These are phyloP conservation scores for Apiotrichum gamsii DNA, from an alignment of 1,284 basidiomycete genomes.

Conservation along the genomic window DNA sequence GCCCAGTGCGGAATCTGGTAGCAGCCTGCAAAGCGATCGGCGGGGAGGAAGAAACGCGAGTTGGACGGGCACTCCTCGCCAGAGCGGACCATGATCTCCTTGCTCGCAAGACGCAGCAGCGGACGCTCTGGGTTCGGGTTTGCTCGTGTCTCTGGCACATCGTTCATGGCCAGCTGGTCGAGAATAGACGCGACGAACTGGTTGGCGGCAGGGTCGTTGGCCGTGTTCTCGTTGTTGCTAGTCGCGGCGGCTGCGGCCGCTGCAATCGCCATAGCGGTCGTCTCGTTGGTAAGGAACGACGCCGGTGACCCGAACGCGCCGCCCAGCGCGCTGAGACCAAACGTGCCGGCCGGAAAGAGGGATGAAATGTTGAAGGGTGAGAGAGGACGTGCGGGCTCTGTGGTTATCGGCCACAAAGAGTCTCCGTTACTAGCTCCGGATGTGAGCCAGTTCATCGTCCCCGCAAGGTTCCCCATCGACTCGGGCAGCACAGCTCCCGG, in stretches of 20 bases:
- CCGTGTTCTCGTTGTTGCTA: slow-evolving; percentile 2
- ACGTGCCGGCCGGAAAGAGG: slow-evolving; percentile 33
- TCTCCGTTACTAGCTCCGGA: background rate
- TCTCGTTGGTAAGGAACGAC: slow-evolving; percentile 13
- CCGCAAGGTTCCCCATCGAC: slow-evolving; percentile 35
- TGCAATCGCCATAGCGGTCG: slow-evolving; percentile 14
- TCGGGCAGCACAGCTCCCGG: slow-evolving; percentile 25
- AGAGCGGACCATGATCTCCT: slow-evolving; percentile 9
- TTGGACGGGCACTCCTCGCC: slow-evolving; percentile 11
- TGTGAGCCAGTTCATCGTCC: slow-evolving; percentile 41
- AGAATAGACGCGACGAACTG: slow-evolving; percentile 27
- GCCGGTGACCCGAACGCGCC: too few relatives aligned
- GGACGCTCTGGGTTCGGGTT: slow-evolving; percentile 46
- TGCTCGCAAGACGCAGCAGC: slow-evolving; percentile 31
- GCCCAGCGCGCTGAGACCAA: slow-evolving; percentile 11
- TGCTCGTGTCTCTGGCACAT: slow-evolving; percentile 34
- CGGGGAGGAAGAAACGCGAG: slow-evolving; percentile 34
- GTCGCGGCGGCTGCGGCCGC: slow-evolving; percentile 10
- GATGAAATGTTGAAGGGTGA: slow-evolving; percentile 33
- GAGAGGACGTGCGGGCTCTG: slow-evolving; percentile 17
- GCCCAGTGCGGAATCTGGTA: slow-evolving; percentile 50
- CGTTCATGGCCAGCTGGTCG: slow-evolving; percentile 36
- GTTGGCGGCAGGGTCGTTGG: slow-evolving; percentile 4
- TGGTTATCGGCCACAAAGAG: too few relatives aligned
- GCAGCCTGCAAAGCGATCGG: slow-evolving; percentile 46